These are phyloP conservation scores for Phytopythium kandeliae DNA, from an alignment of 352 stramenopile genomes.

Conservation along the genomic window DNA sequence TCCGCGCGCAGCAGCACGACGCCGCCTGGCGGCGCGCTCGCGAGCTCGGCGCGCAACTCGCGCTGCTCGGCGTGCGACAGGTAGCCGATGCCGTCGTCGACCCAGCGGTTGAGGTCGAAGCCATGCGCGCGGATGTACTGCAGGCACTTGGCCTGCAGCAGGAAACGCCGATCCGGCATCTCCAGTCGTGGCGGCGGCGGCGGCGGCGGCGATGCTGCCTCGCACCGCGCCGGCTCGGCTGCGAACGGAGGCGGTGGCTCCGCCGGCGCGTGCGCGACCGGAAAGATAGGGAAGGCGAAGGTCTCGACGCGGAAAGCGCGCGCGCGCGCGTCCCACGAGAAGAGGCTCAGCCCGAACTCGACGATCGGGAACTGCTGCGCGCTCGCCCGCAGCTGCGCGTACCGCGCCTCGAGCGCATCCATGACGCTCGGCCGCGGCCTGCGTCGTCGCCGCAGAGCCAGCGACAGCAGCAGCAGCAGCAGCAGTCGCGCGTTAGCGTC, in stretches of 20 bases:
- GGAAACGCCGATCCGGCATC: slow-evolving; percentile 49
- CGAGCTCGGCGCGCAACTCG: slow-evolving; percentile 18
- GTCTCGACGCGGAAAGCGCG: slow-evolving; percentile 47
- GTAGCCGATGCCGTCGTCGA: slow-evolving; percentile 66
- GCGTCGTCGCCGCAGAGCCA: neutral
- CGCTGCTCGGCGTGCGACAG: slow-evolving; percentile 58
- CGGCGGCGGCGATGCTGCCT: neutral
- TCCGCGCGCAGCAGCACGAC: slow-evolving; percentile 4
- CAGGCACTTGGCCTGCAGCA: slow-evolving; percentile 67
- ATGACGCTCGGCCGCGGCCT: slow-evolving; percentile 56
- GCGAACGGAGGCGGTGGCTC: neutral
- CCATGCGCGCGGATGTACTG: slow-evolving; percentile 72
- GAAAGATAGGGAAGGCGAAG: slow-evolving; percentile 78
- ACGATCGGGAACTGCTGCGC: slow-evolving; percentile 61
- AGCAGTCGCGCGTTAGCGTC: too few species aligned
- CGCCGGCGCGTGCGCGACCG: slow-evolving; percentile 31
- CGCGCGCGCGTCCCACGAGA: slow-evolving; percentile 39
- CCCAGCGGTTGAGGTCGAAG: slow-evolving; percentile 76
- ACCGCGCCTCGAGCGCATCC: slow-evolving; percentile 66
- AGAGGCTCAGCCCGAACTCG: slow-evolving; percentile 70
- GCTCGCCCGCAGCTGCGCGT: slow-evolving; percentile 46
- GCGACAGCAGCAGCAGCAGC: neutral
- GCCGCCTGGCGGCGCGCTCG: slow-evolving; percentile 5
- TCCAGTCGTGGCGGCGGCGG: neutral
- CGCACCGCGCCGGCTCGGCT: too few species aligned